Conservation (phyloP, 2,329 filamentous ascomycete genomes). For the Sclerotinia sclerotiorum region DNA sequence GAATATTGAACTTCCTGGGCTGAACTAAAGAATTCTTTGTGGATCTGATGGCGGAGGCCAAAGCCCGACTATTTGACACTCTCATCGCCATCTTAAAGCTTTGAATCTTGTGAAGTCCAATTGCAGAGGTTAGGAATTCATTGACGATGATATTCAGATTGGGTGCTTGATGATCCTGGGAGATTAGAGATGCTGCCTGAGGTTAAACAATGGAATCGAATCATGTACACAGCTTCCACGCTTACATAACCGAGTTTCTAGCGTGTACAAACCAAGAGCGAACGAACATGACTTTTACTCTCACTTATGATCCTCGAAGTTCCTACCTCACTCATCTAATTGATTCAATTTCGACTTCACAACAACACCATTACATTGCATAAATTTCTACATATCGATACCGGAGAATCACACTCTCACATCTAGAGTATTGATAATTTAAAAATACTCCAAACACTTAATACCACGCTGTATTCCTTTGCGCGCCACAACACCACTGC, state of each 20-base stretch:
- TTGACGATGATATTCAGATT: conserved; percentile 21
- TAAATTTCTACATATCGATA: conserved; percentile 20
- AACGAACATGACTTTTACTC: conserved; percentile 20
- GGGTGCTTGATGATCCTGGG: background rate
- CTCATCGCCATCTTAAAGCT: conserved; percentile 58
- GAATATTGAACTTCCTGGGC: conserved; percentile 32
- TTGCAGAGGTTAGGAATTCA: conserved; percentile 28
- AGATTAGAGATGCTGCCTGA: background rate
- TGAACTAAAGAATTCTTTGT: conserved; percentile 42
- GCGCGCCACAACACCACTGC: conserved; percentile 11
- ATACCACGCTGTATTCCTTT: conserved; percentile 16
- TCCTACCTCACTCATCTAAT: conserved; percentile 20
- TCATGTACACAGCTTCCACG: background rate
- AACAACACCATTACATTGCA: conserved; percentile 15
- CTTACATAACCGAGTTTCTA: conserved; percentile 21
- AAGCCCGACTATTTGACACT: conserved; percentile 55
- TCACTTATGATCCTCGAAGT: conserved; percentile 17
- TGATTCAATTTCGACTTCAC: conserved; percentile 9
- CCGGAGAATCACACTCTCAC: background rate
- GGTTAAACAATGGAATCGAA: background rate
- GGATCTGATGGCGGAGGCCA: conserved; percentile 58
- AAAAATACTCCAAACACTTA: conserved; percentile 8
- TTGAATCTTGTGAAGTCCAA: conserved; percentile 41
- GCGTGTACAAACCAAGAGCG: conserved; percentile 2
- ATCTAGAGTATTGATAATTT: conserved; percentile 16